These are phyloP conservation scores for Curvularia lunata DNA, from an alignment of 2,329 filamentous ascomycete species.

Conservation along the genomic window DNA sequence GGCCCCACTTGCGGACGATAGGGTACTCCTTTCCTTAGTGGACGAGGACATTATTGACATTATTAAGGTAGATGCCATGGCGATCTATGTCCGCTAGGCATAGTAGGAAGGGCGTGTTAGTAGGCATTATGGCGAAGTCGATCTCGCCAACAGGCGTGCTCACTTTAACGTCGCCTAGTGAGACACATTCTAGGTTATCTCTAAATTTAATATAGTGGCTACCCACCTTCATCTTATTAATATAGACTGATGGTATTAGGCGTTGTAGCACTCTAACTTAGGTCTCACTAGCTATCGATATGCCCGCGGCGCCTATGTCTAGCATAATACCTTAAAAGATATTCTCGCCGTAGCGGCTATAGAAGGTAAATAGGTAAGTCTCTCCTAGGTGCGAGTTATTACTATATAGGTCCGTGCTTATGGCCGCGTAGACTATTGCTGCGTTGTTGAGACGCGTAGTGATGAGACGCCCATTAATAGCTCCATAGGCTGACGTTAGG, in stretches of 20 bases:
- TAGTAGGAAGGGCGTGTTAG: not conserved
- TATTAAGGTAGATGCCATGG: not conserved
- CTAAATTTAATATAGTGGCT: not conserved
- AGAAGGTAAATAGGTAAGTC: not conserved
- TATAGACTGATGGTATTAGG: not conserved
- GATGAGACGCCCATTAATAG: no score
- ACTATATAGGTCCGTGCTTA: not conserved
- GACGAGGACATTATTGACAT: not conserved
- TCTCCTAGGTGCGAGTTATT: not conserved
- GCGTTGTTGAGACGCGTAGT: no score
- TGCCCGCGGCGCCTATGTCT: no score
- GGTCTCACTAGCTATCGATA: no score
- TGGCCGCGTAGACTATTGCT: no score
- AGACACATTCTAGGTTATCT: slow-evolving; percentile 2
- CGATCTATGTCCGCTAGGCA: not conserved
- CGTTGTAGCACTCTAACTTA: not conserved
- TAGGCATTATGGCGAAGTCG: not conserved
- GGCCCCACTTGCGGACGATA: not conserved
- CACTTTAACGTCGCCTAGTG: no score
- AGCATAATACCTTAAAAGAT: no score
- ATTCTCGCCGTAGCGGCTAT: no score
- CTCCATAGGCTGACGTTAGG: no score
- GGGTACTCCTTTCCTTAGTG: not conserved
- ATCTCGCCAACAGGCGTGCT: no score
- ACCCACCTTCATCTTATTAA: not conserved